A percentile compares a stretch with the other conserved stretches of the same genome.
Conservation (phyloP, 768 basidiomycete species). For the Leccinum disarticulatum region DNA sequence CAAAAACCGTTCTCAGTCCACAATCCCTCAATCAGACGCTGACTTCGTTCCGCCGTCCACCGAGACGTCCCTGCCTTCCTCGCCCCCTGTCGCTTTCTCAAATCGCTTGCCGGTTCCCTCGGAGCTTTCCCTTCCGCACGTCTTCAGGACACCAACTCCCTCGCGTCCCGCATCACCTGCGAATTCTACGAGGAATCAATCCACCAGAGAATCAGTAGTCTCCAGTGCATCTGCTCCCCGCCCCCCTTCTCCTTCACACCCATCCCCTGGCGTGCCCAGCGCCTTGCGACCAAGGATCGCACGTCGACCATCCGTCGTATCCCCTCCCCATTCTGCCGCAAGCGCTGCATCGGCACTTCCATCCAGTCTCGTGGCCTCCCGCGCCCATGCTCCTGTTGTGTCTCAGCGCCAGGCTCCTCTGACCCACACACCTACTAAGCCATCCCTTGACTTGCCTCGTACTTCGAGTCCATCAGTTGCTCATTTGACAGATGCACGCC, state of each 20-base stretch:
- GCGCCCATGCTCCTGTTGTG: conserved; percentile 19
- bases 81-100: conserved; percentile 4
- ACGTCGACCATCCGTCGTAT: conserved; percentile 47
- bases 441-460: conserved; percentile 21
- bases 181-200: conserved; percentile 26
- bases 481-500: conserved; percentile 9
- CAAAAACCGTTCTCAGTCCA: conserved; percentile 8
- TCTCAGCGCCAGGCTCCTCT: conserved; percentile 24
- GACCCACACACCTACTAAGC: conserved; percentile 11
- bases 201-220: conserved; percentile 24
- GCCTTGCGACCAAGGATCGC: conserved; percentile 36
- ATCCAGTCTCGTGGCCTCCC: conserved; percentile 28
- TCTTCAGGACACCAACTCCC: conserved; percentile 25
- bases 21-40: conserved; percentile 17
- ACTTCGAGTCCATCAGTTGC: conserved; percentile 20
- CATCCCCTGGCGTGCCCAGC: conserved; percentile 26
- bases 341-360: conserved; percentile 18
- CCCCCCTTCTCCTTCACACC: conserved; percentile 27
- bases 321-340: conserved; percentile 34
- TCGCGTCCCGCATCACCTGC: conserved; percentile 45
- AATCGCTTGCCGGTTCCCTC: conserved; percentile 8
- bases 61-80: conserved; percentile 1
- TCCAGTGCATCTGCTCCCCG: conserved; percentile 18
- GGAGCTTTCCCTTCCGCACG: conserved; percentile 25
- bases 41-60: conserved; percentile 4